Evolutionary conservation across 306 rosid species (phyloP).

Genomic region (Canavalia ensiformis): DNA sequence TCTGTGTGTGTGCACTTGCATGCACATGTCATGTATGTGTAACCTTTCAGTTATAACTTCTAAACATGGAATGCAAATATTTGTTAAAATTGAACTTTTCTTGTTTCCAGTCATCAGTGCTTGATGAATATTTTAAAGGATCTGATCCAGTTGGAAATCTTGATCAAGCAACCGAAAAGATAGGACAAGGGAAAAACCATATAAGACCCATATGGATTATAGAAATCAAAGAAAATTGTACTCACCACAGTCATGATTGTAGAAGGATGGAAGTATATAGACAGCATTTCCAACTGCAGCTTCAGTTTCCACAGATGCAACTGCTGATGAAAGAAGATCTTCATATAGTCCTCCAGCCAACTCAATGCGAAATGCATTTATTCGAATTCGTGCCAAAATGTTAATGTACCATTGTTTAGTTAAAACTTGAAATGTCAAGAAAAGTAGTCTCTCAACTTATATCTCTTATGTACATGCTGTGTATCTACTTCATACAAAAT

Average conservation of each 20-base stretch:
- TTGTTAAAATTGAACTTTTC: conserved; percentile 15
- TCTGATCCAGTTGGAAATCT: conserved; percentile 13
- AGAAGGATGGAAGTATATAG: conserved; percentile 90
- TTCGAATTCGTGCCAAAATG: conserved; percentile 80
- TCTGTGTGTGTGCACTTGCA: not conserved
- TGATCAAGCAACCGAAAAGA: conserved; percentile 19
- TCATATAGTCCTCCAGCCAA: conserved; percentile 69
- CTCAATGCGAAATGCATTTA: conserved; percentile 89
- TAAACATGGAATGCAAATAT: conserved; percentile 19
- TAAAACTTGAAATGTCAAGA: conserved; percentile 77
- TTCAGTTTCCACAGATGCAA: conserved; percentile 83
- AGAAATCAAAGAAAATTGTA: conserved; percentile 38
- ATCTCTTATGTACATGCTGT: conserved; percentile 34
- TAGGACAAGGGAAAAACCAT: not conserved
- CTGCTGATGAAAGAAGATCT: conserved; percentile 79
- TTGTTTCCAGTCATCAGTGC: not conserved
- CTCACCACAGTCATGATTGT: conserved; percentile 93
- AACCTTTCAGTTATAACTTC: not conserved
- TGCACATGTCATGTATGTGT: not conserved
- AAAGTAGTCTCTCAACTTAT: conserved; percentile 40
- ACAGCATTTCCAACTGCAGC: conserved; percentile 88
- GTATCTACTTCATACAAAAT: conserved; percentile 44
- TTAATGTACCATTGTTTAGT: conserved; percentile 83
- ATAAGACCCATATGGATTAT: not conserved
- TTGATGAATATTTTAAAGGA: conserved; percentile 27